Base-by-base conservation (phyloP, 257 asterid species). In the Cruciata laevipes region DNA sequence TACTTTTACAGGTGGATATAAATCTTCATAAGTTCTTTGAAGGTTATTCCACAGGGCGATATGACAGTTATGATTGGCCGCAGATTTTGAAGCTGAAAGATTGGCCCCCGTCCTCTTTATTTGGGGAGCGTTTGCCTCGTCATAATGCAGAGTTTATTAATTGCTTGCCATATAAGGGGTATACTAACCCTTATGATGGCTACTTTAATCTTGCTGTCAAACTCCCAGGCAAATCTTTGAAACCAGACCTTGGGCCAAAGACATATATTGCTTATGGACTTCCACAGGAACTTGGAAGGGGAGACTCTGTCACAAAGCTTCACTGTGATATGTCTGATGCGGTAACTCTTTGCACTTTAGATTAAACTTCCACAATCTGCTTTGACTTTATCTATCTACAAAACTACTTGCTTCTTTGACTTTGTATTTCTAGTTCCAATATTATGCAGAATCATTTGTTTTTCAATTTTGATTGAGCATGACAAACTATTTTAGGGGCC, bases 271-370 rank as follows among this genome's bases (percentile, higher is more conserved):
- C 97, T 35, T 90, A 93, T 74, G 98, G 97, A 70, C 52, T 83
- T 72, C 70, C 86, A 64, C 85, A 78, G 61, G 98, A 93, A 75
- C 74, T 93, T 65, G 95, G 96, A 56, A 87, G 97, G 35, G 97
- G 94, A 57, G 98, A 93, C 78, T 93, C 98, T 74, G 97, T 92
- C 9, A 87, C 95, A 49, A 92, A 86, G 75, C 86, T 92, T 66
- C 98, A 92, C 52, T 89, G 91, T 70, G 96, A 92, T 70, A 85
- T 87, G 91, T 88, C 98, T 80, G 97, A 92, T 78, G 96, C 96
- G 75, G 98, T 89, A 86, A 67, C 59, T 53, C 59, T 18, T 3
- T 37, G 23, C 20, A 27, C 16, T 9, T 60, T 60, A 12, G 2
- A 6, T 10, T 25, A 9, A 11, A 7, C 27, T 57, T 16, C 8